phyloP scores from a whole-genome alignment of 73 alveolate genomes.

The Paramecium sexaurelia region DNA sequence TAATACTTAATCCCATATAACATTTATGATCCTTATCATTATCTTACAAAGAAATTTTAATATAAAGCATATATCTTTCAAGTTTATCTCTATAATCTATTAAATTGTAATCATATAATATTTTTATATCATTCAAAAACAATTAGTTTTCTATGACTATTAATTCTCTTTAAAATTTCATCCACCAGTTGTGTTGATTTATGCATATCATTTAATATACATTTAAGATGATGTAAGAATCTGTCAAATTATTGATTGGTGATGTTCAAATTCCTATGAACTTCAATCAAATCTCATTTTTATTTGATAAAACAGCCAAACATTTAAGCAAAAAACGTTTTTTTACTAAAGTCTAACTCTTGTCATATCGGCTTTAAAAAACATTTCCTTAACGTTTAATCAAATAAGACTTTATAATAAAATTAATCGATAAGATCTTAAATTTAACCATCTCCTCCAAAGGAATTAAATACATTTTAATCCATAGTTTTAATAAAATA shows the following conservation, averaged over 20 bases:
- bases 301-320: neutral
- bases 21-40: no score
- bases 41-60: no score
- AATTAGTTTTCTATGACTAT: no score
- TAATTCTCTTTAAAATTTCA: no score
- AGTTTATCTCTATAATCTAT: no score
- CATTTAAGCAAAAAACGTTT: neutral
- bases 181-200: no score
- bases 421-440: neutral
- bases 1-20: no score
- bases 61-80: no score
- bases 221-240: neutral
- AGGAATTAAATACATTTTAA: neutral
- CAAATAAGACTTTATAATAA: neutral
- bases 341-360: constrained; percentile 22
- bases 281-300: neutral
- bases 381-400: neutral
- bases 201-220: neutral
- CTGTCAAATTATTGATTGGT: neutral
- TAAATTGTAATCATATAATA: no score
- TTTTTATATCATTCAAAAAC: no score
- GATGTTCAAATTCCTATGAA: neutral
- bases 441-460: neutral
- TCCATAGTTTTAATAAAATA: neutral
- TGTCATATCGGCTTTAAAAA: neutral